Percentiles rank a stretch among this genome's conserved stretches.
phyloP scores from a whole-genome alignment of 139 green algal genomes.

The Trebouxia sp. region DNA sequence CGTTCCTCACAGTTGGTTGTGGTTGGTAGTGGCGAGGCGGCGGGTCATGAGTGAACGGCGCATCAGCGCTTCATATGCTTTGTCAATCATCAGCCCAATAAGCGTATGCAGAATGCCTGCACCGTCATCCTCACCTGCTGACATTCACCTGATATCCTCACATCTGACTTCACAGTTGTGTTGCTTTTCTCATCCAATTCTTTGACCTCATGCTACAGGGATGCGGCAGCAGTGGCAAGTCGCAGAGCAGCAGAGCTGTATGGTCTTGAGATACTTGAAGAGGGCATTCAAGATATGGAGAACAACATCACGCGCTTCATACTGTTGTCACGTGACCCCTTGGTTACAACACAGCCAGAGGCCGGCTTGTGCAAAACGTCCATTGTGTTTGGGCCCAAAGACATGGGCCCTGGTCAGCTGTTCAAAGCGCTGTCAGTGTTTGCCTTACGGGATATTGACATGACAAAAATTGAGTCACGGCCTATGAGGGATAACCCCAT shows the following conservation, averaged over 20 bases:
- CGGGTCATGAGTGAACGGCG: no score
- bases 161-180: background rate
- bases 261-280: constrained; percentile 72
- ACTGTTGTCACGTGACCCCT: constrained; percentile 88
- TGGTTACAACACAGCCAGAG: constrained; percentile 59
- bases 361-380: constrained; percentile 80
- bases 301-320: constrained; percentile 97
- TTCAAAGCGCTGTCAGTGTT: constrained; percentile 98
- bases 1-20: background rate
- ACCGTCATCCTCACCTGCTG: no score
- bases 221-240: constrained; percentile 69
- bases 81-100: no score
- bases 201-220: constrained; percentile 19
- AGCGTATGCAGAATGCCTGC: no score
- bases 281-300: constrained; percentile 84
- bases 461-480: constrained; percentile 96
- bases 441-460: constrained; percentile 94
- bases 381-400: constrained; percentile 86
- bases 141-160: no score
- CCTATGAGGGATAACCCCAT: constrained; percentile 82
- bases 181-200: background rate
- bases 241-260: constrained; percentile 73
- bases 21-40: no score
- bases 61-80: no score
- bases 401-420: constrained; percentile 85